These are phyloP conservation scores for Nannizziopsis barbatae DNA, from an alignment of 2,329 filamentous ascomycete genomes.

Conservation along the genomic window DNA sequence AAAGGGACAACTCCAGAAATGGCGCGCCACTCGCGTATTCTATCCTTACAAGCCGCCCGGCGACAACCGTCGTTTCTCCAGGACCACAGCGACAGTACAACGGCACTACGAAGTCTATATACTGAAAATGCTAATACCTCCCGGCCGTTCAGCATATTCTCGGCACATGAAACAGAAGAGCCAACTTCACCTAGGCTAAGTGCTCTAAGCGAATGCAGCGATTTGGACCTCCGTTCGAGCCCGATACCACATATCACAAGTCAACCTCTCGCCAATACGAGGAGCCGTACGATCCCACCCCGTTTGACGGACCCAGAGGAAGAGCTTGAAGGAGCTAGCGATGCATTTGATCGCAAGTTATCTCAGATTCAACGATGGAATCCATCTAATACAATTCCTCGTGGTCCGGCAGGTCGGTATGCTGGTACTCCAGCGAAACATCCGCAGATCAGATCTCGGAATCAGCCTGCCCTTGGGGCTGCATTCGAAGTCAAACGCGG, in stretches of 20 bases:
- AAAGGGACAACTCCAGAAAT: slow-evolving; percentile 19
- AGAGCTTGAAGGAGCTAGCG: background rate
- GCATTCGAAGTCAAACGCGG: slow-evolving; percentile 18
- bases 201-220: slow-evolving; percentile 37
- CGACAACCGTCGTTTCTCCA: slow-evolving; percentile 30
- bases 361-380: slow-evolving; percentile 28
- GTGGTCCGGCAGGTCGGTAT: slow-evolving; percentile 16
- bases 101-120: slow-evolving; percentile 32
- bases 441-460: background rate
- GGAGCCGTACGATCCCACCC: too few species aligned
- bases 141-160: slow-evolving; percentile 27
- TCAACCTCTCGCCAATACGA: slow-evolving; percentile 5
- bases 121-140: slow-evolving; percentile 23
- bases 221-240: slow-evolving; percentile 28
- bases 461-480: slow-evolving; percentile 18
- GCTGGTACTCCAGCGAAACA: slow-evolving; percentile 9
- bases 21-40: slow-evolving; percentile 16
- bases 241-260: slow-evolving; percentile 14
- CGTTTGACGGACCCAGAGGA: too few species aligned
- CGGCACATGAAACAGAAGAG: slow-evolving; percentile 26
- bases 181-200: slow-evolving; percentile 33
- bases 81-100: slow-evolving; percentile 28
- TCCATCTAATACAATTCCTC: slow-evolving; percentile 18
- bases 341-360: slow-evolving; percentile 2
- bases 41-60: slow-evolving; percentile 23